phyloP scores from a whole-genome alignment of 495 filamentous ascomycete genomes.

The Lasiosphaeriaceae sp. region DNA sequence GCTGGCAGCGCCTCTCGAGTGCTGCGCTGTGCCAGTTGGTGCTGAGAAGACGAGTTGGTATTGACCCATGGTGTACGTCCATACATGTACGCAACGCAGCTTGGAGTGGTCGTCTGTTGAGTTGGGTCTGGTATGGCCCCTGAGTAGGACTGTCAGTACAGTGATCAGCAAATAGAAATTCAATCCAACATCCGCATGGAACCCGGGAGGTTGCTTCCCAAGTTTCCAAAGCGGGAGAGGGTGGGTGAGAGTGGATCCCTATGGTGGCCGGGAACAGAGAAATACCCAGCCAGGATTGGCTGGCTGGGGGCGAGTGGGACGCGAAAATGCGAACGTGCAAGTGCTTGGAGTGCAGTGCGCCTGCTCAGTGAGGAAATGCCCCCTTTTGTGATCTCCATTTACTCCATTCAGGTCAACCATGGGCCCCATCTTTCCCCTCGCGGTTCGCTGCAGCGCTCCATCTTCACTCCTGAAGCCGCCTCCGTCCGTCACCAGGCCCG shows the following conservation, averaged over 20 bases:
- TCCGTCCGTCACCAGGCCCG: background rate
- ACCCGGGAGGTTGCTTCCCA: background rate
- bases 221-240: background rate
- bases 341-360: slow-evolving; percentile 6
- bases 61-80: no score
- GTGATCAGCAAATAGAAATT: background rate
- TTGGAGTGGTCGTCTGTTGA: no score
- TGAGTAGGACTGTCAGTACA: no score
- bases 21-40: background rate
- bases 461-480: background rate
- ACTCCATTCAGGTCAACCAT: background rate
- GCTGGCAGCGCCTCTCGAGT: background rate
- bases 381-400: slow-evolving; percentile 1
- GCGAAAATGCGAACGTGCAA: background rate
- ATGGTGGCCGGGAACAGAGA: background rate
- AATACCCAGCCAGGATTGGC: slow-evolving; percentile 14
- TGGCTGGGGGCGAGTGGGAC: background rate
- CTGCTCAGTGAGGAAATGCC: background rate
- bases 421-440: no score
- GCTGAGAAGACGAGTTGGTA: background rate
- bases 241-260: background rate
- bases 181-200: background rate
- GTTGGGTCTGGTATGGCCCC: no score
- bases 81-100: no score
- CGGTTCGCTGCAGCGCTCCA: background rate